Evolutionary conservation across 352 stramenopile genomes (phyloP).

Genomic region (Globisporangium perplexum): DNA sequence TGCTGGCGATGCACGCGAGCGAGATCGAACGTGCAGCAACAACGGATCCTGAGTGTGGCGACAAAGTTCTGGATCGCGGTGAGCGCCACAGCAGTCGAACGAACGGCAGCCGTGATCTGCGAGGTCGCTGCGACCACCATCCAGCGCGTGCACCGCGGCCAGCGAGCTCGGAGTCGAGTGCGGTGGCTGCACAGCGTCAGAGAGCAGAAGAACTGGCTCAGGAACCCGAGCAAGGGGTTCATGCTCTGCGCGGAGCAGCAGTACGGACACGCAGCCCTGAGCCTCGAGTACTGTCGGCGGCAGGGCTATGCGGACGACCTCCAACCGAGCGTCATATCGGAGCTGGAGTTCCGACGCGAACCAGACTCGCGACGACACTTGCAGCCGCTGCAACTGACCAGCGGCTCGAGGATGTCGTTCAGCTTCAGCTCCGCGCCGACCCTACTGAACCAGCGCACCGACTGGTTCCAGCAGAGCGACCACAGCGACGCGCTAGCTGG

Average conservation of each 20-base stretch:
- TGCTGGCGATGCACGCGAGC: conserved; percentile 34
- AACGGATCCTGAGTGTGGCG: conserved; percentile 16
- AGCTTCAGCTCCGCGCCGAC: conserved; percentile 38
- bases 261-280: conserved; percentile 39
- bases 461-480: conserved; percentile 14
- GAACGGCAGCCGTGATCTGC: conserved; percentile 16
- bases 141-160: conserved; percentile 42
- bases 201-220: conserved; percentile 38
- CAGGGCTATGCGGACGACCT: conserved; percentile 27
- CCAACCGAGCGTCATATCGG: not conserved
- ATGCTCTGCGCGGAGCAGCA: conserved; percentile 25
- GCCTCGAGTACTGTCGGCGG: conserved; percentile 39
- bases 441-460: conserved; percentile 11
- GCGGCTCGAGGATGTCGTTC: conserved; percentile 38
- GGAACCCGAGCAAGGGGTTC: conserved; percentile 46
- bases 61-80: conserved; percentile 14
- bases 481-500: not conserved
- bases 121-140: conserved; percentile 24
- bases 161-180: conserved; percentile 25
- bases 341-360: not conserved
- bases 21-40: conserved; percentile 12
- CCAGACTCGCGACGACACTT: not conserved
- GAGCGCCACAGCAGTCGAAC: conserved; percentile 14
- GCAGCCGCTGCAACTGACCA: conserved; percentile 5
- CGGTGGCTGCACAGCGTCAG: conserved; percentile 22